phyloP scores from a whole-genome alignment of 148 eudicot genomes.

The Drosera capensis region DNA sequence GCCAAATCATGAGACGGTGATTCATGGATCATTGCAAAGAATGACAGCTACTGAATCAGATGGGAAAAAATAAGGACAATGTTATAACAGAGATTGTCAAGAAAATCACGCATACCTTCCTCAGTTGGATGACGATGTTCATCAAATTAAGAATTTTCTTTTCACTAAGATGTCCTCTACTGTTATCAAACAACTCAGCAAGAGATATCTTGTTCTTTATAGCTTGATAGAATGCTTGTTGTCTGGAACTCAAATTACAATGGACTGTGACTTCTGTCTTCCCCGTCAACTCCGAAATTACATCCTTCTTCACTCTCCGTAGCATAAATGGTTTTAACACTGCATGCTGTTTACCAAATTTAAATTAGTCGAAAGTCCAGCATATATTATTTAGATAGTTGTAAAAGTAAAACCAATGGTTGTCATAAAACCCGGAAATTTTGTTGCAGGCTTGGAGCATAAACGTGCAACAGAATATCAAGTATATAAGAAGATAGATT shows the following conservation, averaged over 20 bases:
- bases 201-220: constrained; percentile 96
- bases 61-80: no score
- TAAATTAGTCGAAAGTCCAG: neutral
- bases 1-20: neutral
- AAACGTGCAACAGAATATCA: no score
- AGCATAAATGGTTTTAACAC: constrained; percentile 95
- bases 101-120: constrained; percentile 48
- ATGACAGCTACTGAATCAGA: no score
- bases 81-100: neutral
- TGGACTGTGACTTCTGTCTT: constrained; percentile 85
- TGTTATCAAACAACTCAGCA: constrained; percentile 84
- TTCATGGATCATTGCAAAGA: neutral
- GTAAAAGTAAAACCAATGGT: no score
- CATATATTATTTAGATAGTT: constrained; percentile 4
- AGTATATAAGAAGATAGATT: neutral
- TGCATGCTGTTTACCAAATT: constrained; percentile 57
- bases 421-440: no score
- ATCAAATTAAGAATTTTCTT: constrained; percentile 78
- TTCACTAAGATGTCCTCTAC: constrained; percentile 79
- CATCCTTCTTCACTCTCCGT: constrained; percentile 92
- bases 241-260: constrained; percentile 94
- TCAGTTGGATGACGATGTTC: constrained; percentile 96
- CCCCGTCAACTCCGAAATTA: constrained; percentile 78
- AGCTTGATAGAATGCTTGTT: constrained; percentile 95
- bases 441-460: no score